A percentile compares a stretch with the other conserved stretches of the same genome.
These are phyloP conservation scores for Trametes elegans DNA, from an alignment of 768 basidiomycete genomes.

Conservation along the genomic window DNA sequence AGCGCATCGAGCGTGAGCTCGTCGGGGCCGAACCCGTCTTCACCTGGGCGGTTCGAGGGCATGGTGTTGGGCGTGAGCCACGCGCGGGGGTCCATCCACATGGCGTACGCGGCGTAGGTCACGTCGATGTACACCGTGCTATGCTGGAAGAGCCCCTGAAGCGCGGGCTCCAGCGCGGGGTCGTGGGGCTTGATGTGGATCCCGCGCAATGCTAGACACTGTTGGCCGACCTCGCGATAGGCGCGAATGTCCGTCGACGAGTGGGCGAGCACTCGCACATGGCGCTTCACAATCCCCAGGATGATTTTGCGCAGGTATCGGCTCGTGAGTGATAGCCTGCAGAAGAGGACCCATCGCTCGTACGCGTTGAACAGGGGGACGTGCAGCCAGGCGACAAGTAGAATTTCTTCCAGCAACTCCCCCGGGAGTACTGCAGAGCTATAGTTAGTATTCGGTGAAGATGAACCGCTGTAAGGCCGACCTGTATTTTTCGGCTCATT, in stretches of 20 bases:
- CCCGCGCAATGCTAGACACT: not conserved
- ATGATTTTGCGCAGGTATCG: not conserved
- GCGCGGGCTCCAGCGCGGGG: not conserved
- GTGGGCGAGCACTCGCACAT: constrained; percentile 7
- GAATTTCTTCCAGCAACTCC: not conserved
- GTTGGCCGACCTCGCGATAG: constrained; percentile 1
- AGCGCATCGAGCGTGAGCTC: not conserved
- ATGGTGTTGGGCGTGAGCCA: constrained; percentile 5
- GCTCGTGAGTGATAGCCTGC: not conserved
- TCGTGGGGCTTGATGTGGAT: not conserved
- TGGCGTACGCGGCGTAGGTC: not conserved
- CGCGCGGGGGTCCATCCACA: not conserved
- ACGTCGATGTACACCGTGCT: constrained; percentile 6
- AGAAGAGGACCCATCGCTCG: constrained; percentile 1
- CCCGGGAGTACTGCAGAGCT: not conserved
- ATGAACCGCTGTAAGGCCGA: too few species aligned
- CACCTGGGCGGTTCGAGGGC: not conserved
- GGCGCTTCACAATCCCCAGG: not conserved
- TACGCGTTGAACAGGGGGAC: not conserved
- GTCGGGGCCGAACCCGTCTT: constrained; percentile 1
- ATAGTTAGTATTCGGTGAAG: too few species aligned
- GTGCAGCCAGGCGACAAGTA: not conserved
- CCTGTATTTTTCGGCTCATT: too few species aligned
- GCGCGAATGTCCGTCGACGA: constrained; percentile 8
- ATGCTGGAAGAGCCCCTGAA: not conserved